phyloP scores from a whole-genome alignment of 371 early-diverging fungal genomes.

The Cokeromyces recurvatus region DNA sequence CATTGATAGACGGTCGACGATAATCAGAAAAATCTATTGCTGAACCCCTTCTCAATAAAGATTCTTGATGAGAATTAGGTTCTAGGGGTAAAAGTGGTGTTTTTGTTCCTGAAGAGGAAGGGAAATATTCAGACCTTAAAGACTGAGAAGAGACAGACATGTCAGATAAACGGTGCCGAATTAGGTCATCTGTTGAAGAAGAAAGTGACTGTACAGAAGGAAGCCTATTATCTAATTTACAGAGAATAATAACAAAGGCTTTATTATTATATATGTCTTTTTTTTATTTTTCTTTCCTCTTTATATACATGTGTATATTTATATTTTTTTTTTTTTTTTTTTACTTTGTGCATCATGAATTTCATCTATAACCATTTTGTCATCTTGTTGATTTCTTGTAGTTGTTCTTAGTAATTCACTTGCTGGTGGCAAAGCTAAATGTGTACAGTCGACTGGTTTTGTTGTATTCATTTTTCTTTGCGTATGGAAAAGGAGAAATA shows the following conservation, averaged over 20 bases:
- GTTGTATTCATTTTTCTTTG: no score
- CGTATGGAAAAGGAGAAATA: no score
- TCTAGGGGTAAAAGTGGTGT: no score
- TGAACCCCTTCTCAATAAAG: slow-evolving; percentile 36
- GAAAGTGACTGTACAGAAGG: slow-evolving; percentile 9
- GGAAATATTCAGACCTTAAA: neutral
- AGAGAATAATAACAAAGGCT: neutral
- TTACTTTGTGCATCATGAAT: neutral
- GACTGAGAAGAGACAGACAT: slow-evolving; percentile 26
- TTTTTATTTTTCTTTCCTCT: no score
- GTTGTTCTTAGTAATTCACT: slow-evolving; percentile 23
- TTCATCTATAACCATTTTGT: slow-evolving; percentile 17
- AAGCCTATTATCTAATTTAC: neutral
- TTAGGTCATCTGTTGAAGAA: slow-evolving; percentile 28
- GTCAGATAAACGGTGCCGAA: slow-evolving; percentile 43
- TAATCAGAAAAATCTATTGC: slow-evolving; percentile 23
- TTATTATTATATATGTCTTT: no score
- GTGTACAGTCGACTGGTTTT: neutral
- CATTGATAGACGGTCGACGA: slow-evolving; percentile 32
- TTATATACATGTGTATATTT: no score
- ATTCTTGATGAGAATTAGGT: slow-evolving; percentile 12
- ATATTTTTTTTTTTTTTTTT: neutral
- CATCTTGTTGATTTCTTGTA: neutral
- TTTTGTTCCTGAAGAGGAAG: slow-evolving; percentile 31
- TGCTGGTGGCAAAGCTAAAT: slow-evolving; percentile 24